Conservation (phyloP, 805 yeast genomes). For the Barnettozyma wickerhamii region DNA sequence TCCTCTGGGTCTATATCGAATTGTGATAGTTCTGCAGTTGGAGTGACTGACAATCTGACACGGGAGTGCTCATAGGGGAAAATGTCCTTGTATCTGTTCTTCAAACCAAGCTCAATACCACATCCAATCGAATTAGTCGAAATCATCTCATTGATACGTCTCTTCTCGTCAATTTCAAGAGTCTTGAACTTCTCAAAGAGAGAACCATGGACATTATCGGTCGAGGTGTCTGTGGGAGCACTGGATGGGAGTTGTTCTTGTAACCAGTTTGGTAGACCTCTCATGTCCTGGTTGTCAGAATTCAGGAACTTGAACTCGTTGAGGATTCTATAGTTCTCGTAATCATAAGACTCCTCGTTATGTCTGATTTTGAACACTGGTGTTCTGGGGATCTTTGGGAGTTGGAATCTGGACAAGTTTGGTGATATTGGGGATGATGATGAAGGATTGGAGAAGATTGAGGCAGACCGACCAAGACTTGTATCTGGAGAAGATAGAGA, state of each 20-base stretch:
- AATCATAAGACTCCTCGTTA: constrained; percentile 45
- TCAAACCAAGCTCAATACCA: constrained; percentile 77
- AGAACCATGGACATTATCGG: no score
- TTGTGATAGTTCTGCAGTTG: constrained; percentile 2
- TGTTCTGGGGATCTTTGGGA: constrained; percentile 40
- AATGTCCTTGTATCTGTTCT: constrained; percentile 85
- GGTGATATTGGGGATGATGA: constrained; percentile 23
- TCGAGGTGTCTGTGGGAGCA: constrained; percentile 14
- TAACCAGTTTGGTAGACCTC: constrained; percentile 53
- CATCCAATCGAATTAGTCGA: constrained; percentile 21
- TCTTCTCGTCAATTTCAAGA: constrained; percentile 67
- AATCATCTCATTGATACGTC: constrained; percentile 47
- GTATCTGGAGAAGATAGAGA: constrained; percentile 7
- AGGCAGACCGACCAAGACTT: constrained; percentile 7
- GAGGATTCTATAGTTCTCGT: constrained; percentile 17
- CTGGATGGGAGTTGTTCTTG: constrained; percentile 15
- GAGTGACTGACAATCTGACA: constrained; percentile 46
- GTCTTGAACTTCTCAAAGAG: constrained; percentile 50
- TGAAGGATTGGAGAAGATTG: constrained; percentile 11
- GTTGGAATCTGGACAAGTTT: constrained; percentile 43
- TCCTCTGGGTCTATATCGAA: constrained; percentile 1
- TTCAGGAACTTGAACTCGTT: constrained; percentile 20
- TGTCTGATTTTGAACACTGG: constrained; percentile 45
- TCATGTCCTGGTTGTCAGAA: constrained; percentile 2
- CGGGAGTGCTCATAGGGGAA: constrained; percentile 84